Evolutionary conservation across 495 filamentous ascomycete species (phyloP), one percentile per base, ranked within the genome.

Genomic region (Talaromyces nanjingensis): DNA sequence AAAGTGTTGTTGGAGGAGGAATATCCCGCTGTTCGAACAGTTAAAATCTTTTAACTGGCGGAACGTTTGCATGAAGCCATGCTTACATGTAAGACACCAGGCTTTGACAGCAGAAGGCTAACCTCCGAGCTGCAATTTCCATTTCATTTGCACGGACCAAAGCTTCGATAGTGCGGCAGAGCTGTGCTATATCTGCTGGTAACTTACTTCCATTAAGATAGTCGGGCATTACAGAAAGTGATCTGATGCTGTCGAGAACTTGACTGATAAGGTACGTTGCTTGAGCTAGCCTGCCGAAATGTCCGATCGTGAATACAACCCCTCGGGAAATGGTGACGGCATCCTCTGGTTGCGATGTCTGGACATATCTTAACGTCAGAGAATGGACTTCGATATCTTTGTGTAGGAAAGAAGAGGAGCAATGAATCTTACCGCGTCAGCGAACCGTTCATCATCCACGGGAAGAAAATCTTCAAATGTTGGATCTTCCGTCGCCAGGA

Each of bases 361-460:
- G 53, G 8, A 3, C 4, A 53, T 52, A 16, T 33, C 8, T 53
- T 54, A 11, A 42, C 22, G 11, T 56, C 16, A 56, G 53, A 56
- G 5, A n/a, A 56, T 22, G 24, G 11, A 27, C 27, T 27, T 27
- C 9, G 4, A 54, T 27, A 27, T 56, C 4, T 14, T 22, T 27
- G 20, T 14, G 6, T 56, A 6, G 4, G 24, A 27, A 14, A 56
- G n/a, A 7, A 27, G 53, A 56, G 11, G 3, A 29, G 24, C 3
- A n/a, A 29, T 24, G 7, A 12, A 6, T 56, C 31, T 68, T 65
- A 33, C 67, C 62, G 31, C 66, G 12, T 20, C 68, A 39, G 25
- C 79, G 76, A 78, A 83, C 16, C 71, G 69, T 5, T 61, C 56
- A 63, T 83, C 81, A 52, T 79, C 73, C 3, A 73, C 72, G 6